A percentile compares a stretch with the other conserved stretches of the same genome.
phyloP scores from a whole-genome alignment of 352 stramenopile species.

The Phytopythium delawarense region DNA sequence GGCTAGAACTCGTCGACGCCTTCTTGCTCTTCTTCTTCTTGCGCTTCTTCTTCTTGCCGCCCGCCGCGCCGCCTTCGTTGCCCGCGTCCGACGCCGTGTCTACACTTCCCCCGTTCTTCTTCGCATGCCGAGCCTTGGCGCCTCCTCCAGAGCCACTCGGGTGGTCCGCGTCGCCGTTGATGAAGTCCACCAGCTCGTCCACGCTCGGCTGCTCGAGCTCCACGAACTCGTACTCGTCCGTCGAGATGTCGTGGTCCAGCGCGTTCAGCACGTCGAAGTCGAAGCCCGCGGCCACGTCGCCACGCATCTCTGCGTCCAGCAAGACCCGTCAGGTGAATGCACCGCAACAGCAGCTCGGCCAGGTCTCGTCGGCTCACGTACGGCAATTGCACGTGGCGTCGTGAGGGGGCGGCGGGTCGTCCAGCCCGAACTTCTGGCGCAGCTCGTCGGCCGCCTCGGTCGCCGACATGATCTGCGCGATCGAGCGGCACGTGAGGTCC shows the following conservation, averaged over 20 bases:
- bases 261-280: slow-evolving; percentile 80
- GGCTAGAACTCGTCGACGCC: background rate
- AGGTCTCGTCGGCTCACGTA: slow-evolving; percentile 7
- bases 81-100: slow-evolving; percentile 15
- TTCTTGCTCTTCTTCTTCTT: slow-evolving; percentile 81
- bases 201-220: slow-evolving; percentile 82
- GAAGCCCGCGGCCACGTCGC: slow-evolving; percentile 50
- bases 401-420: slow-evolving; percentile 30
- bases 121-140: slow-evolving; percentile 15
- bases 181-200: slow-evolving; percentile 78
- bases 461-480: slow-evolving; percentile 82
- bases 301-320: slow-evolving; percentile 31
- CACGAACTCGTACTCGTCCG: slow-evolving; percentile 73
- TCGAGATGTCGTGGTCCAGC: slow-evolving; percentile 71
- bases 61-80: slow-evolving; percentile 13
- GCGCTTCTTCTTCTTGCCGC: slow-evolving; percentile 50
- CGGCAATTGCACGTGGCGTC: slow-evolving; percentile 46
- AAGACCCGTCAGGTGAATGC: background rate
- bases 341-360: background rate
- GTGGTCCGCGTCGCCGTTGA: slow-evolving; percentile 50
- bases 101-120: slow-evolving; percentile 22
- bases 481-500: slow-evolving; percentile 75
- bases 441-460: slow-evolving; percentile 73
- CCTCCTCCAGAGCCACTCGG: slow-evolving; percentile 5
- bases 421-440: slow-evolving; percentile 72